Conservation (phyloP, 208 protist species). For the Trypanosoma caninum region DNA sequence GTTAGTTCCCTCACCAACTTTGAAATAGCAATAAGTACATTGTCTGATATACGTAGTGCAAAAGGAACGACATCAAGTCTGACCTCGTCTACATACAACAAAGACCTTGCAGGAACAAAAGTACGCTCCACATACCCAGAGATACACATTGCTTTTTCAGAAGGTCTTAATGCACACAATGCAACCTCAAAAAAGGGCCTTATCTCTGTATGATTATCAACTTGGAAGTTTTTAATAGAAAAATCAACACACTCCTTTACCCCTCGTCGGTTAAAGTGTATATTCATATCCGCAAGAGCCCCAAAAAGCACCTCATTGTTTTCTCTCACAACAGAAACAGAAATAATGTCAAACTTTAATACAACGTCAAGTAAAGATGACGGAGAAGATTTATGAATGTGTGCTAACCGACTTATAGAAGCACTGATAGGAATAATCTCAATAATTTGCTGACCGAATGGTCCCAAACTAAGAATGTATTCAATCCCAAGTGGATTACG, state of each 20-base stretch:
- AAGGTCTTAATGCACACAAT: constrained; percentile 57
- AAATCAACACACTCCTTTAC: constrained; percentile 49
- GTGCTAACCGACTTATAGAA: constrained; percentile 15
- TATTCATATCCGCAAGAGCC: constrained; percentile 51
- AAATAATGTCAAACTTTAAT: constrained; percentile 55
- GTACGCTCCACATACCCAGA: constrained; percentile 52
- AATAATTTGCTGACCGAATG: constrained; percentile 59
- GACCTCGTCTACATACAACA: constrained; percentile 72
- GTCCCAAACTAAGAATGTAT: constrained; percentile 48
- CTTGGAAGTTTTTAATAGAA: constrained; percentile 79
- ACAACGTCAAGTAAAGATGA: constrained; percentile 54
- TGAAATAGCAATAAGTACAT: constrained; percentile 53
- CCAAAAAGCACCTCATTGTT: constrained; percentile 70
- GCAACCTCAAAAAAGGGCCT: constrained; percentile 71
- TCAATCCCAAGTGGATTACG: constrained; percentile 29
- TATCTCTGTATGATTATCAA: constrained; percentile 86
- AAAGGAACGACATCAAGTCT: constrained; percentile 73
- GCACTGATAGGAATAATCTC: constrained; percentile 31
- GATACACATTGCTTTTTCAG: constrained; percentile 33
- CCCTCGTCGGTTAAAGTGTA: constrained; percentile 54
- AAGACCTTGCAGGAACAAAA: constrained; percentile 44
- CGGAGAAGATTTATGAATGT: constrained; percentile 21
- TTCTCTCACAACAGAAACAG: constrained; percentile 61
- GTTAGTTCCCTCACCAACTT: constrained; percentile 32
- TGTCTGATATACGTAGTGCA: constrained; percentile 79